These are phyloP conservation scores for Stromatinia cepivora DNA, from an alignment of 2,329 filamentous ascomycete genomes.

Conservation along the genomic window DNA sequence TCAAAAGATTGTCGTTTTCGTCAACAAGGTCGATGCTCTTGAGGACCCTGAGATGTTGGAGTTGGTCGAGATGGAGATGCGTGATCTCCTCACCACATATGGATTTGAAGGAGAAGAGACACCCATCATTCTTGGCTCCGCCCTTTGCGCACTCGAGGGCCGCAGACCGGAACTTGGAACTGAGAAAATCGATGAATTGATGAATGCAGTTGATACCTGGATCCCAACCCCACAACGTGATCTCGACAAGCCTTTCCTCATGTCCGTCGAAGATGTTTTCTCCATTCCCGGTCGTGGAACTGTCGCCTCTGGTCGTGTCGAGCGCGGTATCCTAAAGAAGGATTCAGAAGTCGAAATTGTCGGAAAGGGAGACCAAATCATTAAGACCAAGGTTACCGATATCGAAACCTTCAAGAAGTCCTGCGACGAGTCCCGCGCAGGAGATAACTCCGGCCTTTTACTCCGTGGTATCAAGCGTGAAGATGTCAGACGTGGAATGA, in stretches of 20 bases:
- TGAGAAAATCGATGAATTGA: slow-evolving; percentile 86
- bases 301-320: slow-evolving; percentile 93
- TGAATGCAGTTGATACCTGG: slow-evolving; percentile 88
- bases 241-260: slow-evolving; percentile 97
- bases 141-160: slow-evolving; percentile 88
- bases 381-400: slow-evolving; percentile 99
- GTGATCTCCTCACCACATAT: slow-evolving; percentile 88
- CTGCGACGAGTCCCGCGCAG: slow-evolving; percentile 91
- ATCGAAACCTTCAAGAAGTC: slow-evolving; percentile 99
- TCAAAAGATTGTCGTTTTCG: slow-evolving; percentile 96
- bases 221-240: slow-evolving; percentile 94
- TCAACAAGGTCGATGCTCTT: slow-evolving; percentile 98
- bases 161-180: slow-evolving; percentile 84
- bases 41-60: slow-evolving; percentile 99
- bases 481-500: slow-evolving; percentile 93
- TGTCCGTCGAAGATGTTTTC: slow-evolving; percentile 95
- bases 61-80: slow-evolving; percentile 99
- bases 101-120: slow-evolving; percentile 98
- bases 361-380: slow-evolving; percentile 75
- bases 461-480: slow-evolving; percentile 95
- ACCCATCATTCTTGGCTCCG: slow-evolving; percentile 94
- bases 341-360: slow-evolving; percentile 94
- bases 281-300: slow-evolving; percentile 92
- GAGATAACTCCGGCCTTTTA: slow-evolving; percentile 96
- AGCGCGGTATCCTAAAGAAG: slow-evolving; percentile 91